Percentiles rank a stretch among this genome's conserved stretches.
Evolutionary conservation across 139 green algal genomes (phyloP).

Genomic region (Chlorella sp.): DNA sequence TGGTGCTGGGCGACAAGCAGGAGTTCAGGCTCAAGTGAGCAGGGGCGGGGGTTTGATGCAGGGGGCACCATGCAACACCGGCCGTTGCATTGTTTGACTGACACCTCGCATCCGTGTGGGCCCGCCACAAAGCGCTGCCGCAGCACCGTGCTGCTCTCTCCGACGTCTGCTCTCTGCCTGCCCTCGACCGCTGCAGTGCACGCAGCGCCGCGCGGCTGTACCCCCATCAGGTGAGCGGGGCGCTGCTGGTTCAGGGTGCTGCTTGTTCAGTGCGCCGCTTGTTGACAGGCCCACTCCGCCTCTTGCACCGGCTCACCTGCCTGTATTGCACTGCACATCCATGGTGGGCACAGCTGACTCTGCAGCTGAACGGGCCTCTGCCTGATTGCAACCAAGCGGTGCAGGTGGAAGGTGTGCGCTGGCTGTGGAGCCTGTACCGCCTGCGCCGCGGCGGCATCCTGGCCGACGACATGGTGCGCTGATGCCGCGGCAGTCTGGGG

Average conservation of each 20-base stretch:
- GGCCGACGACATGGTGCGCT: conserved; percentile 69
- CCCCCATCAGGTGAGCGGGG: conserved; percentile 63
- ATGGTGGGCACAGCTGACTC: too few species aligned
- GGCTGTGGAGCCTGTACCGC: conserved; percentile 73
- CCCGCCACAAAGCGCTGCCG: neutral
- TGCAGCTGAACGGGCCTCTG: too few species aligned
- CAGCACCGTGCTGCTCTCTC: neutral
- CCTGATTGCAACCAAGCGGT: too few species aligned
- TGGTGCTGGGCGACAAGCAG: conserved; percentile 9
- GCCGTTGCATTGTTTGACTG: neutral
- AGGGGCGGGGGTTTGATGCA: neutral
- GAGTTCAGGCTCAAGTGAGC: conserved; percentile 48
- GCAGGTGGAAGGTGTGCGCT: conserved; percentile 74
- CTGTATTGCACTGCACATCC: too few species aligned
- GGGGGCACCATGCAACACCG: neutral
- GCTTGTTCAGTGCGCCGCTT: too few species aligned
- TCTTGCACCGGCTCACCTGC: too few species aligned
- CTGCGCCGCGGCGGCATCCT: conserved; percentile 78
- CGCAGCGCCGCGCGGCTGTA: conserved; percentile 56
- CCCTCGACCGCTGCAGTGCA: neutral
- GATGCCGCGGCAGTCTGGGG: conserved; percentile 34
- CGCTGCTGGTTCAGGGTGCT: too few species aligned
- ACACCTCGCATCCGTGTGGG: too few species aligned
- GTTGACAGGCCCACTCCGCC: too few species aligned
- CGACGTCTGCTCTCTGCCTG: neutral